Evolutionary conservation across 345 rosid genomes (phyloP).

Genomic region (Mercurialis annua): DNA sequence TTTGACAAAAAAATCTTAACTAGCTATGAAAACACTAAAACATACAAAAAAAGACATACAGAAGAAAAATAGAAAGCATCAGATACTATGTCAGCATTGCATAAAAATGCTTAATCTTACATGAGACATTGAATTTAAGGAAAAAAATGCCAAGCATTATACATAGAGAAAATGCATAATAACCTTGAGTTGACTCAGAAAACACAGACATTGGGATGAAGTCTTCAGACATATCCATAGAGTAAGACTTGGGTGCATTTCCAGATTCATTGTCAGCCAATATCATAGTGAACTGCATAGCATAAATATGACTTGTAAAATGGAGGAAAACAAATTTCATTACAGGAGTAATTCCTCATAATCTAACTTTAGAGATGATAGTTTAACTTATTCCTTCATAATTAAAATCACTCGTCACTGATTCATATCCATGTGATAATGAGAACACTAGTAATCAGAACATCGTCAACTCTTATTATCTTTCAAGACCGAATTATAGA

Average conservation of each 20-base stretch:
- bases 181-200: slow-evolving; percentile 64
- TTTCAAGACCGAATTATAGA: not conserved
- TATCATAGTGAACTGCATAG: slow-evolving; percentile 64
- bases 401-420: no score
- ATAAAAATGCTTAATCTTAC: not conserved
- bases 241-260: slow-evolving; percentile 53
- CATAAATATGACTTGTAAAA: slow-evolving; percentile 4
- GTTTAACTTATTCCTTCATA: not conserved
- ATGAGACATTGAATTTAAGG: slow-evolving; percentile 1
- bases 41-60: not conserved
- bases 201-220: slow-evolving; percentile 69
- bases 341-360: not conserved
- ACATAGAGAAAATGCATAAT: slow-evolving; percentile 5
- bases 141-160: not conserved
- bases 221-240: slow-evolving; percentile 76
- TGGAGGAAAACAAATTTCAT: not conserved
- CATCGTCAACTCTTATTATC: not conserved
- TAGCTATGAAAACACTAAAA: not conserved
- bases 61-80: not conserved
- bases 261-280: slow-evolving; percentile 63
- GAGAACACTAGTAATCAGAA: not conserved
- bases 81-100: not conserved
- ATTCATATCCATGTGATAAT: not conserved
- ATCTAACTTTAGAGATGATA: not conserved
- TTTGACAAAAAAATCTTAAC: not conserved